A percentile compares a stretch with the other conserved stretches of the same genome.
These are phyloP conservation scores for Fomitopsis pulvina DNA, from an alignment of 768 basidiomycete genomes.

Conservation along the genomic window DNA sequence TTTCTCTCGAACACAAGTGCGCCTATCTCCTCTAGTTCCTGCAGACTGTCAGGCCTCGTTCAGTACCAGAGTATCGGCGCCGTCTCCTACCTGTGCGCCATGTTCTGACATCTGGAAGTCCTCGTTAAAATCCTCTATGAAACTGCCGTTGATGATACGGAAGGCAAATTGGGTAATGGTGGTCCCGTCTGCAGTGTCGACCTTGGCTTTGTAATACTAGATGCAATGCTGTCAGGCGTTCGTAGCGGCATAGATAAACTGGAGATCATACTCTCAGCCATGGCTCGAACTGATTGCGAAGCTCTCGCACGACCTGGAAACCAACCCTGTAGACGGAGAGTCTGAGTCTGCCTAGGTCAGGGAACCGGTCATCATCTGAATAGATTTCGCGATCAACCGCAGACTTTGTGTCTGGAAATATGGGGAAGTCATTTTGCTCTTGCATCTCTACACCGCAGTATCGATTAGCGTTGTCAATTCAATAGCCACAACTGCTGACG, in stretches of 20 bases:
- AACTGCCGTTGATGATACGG: neutral
- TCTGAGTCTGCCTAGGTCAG: neutral
- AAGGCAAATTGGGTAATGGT: neutral
- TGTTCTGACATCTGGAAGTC: neutral
- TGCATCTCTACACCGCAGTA: too few relatives aligned
- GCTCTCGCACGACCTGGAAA: neutral
- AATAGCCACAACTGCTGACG: too few relatives aligned
- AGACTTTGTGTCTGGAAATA: neutral
- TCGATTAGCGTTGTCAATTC: too few relatives aligned
- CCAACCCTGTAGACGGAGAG: neutral
- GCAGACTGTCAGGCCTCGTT: neutral
- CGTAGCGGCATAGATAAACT: neutral
- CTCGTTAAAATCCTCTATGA: conserved; percentile 1
- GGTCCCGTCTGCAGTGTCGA: neutral
- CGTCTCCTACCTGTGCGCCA: neutral
- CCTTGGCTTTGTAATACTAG: conserved; percentile 3
- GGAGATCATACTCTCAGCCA: conserved; percentile 1
- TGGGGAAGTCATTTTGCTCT: neutral
- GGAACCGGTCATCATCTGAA: neutral
- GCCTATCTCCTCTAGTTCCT: neutral
- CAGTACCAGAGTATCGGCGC: neutral
- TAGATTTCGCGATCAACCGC: neutral
- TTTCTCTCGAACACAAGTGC: neutral
- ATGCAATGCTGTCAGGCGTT: neutral
- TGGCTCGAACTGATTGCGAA: neutral